Evolutionary conservation across 768 basidiomycete species (phyloP).

Genomic region (Lactarius sp.): DNA sequence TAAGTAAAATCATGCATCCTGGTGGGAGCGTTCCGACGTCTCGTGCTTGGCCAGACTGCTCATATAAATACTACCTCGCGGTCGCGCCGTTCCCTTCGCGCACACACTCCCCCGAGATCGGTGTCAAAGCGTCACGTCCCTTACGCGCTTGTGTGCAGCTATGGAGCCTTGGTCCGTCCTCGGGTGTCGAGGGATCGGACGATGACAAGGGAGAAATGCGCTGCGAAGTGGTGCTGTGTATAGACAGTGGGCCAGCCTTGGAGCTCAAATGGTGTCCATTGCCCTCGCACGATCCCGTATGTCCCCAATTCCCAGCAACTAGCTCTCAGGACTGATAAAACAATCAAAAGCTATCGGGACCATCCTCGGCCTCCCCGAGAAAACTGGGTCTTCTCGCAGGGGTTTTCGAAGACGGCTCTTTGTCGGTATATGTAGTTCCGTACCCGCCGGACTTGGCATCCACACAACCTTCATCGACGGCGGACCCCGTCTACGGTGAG

Average conservation of each 20-base stretch:
- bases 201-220: conserved; percentile 46
- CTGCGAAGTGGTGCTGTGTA: conserved; percentile 83
- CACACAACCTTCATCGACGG: not conserved
- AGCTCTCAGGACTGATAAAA: not conserved
- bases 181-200: not conserved
- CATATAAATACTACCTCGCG: conserved; percentile 75
- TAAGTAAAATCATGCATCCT: conserved; percentile 31
- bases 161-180: conserved; percentile 54
- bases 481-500: conserved; percentile 19
- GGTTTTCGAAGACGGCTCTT: conserved; percentile 81
- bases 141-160: conserved; percentile 75
- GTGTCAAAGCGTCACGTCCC: conserved; percentile 51
- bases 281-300: conserved; percentile 63
- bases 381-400: conserved; percentile 85
- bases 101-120: conserved; percentile 61
- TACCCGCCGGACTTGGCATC: conserved; percentile 55
- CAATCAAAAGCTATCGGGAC: conserved; percentile 5
- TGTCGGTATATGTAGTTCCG: conserved; percentile 75
- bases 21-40: not conserved
- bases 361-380: conserved; percentile 30
- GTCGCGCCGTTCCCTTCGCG: conserved; percentile 68
- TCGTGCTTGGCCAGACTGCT: conserved; percentile 38
- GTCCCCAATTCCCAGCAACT: conserved; percentile 24
- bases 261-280: conserved; percentile 92
- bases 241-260: conserved; percentile 74